Evolutionary conservation across 257 asterid genomes (phyloP).

Genomic region (Solanum corneliomulleri): DNA sequence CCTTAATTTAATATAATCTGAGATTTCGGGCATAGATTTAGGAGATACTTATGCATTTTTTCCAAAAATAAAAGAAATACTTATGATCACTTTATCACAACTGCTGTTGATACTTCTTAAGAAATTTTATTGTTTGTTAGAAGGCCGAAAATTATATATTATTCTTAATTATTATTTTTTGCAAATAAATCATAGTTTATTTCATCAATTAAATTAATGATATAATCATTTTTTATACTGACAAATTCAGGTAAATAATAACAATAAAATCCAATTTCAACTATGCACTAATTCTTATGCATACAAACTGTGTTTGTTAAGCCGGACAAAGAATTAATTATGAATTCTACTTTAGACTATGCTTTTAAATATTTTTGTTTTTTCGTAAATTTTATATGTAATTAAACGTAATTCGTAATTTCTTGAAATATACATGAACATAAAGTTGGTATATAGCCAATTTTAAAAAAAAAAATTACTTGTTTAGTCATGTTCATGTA

Average conservation of each 20-base stretch:
- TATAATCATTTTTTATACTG: background rate
- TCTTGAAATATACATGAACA: background rate
- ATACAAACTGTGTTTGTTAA: background rate
- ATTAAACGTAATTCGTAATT: background rate
- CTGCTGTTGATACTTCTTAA: background rate
- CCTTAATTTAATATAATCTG: no score
- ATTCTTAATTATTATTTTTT: background rate
- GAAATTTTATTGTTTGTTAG: background rate
- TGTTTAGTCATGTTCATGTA: background rate
- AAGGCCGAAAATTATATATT: background rate
- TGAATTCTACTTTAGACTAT: background rate
- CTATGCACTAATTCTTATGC: background rate
- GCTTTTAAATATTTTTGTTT: background rate
- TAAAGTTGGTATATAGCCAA: background rate
- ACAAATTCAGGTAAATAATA: background rate
- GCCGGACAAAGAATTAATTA: background rate
- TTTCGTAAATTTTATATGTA: background rate
- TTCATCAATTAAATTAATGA: background rate
- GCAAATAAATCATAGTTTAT: background rate
- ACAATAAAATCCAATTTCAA: background rate
- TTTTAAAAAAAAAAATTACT: background rate
- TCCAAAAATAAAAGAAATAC: no score
- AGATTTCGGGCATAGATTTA: accelerated
- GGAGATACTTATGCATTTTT: no score
- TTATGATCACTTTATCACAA: no score